These are phyloP conservation scores for Yarrowia phangngaensis DNA, from an alignment of 805 yeast genomes.

Conservation along the genomic window DNA sequence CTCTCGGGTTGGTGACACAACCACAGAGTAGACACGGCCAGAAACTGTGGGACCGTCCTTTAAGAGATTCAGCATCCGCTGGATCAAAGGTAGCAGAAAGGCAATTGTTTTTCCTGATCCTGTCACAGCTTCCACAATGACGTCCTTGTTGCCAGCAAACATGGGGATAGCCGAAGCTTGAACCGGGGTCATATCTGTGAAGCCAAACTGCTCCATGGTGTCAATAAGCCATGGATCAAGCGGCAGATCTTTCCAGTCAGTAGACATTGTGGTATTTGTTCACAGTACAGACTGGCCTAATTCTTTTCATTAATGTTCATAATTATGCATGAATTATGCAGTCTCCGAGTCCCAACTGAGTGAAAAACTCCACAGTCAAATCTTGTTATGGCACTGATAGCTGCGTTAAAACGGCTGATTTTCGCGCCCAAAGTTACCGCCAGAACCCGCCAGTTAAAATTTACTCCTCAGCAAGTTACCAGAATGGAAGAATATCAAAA, in stretches of 20 bases:
- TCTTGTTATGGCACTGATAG: slow-evolving; percentile 23
- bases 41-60: slow-evolving; percentile 37
- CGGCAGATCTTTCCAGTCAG: slow-evolving; percentile 15
- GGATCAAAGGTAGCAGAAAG: slow-evolving; percentile 76
- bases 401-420: slow-evolving; percentile 24
- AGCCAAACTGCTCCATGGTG: slow-evolving; percentile 73
- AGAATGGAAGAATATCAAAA: slow-evolving; percentile 44
- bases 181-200: slow-evolving; percentile 85
- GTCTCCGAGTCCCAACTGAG: slow-evolving; percentile 7
- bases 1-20: slow-evolving; percentile 68
- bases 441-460: slow-evolving; percentile 10
- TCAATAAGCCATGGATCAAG: slow-evolving; percentile 38
- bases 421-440: slow-evolving; percentile 12
- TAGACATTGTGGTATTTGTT: slow-evolving; percentile 5
- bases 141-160: slow-evolving; percentile 80
- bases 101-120: slow-evolving; percentile 99
- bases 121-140: slow-evolving; percentile 94
- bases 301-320: slow-evolving; percentile 4
- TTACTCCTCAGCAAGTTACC: slow-evolving; percentile 18
- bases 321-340: slow-evolving; percentile 1
- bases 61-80: slow-evolving; percentile 48
- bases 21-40: slow-evolving; percentile 68
- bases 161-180: slow-evolving; percentile 93
- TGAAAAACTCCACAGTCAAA: slow-evolving; percentile 5
- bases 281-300: no score